phyloP scores from a whole-genome alignment of 352 stramenopile species.

The Phytophthora aleatoria region DNA sequence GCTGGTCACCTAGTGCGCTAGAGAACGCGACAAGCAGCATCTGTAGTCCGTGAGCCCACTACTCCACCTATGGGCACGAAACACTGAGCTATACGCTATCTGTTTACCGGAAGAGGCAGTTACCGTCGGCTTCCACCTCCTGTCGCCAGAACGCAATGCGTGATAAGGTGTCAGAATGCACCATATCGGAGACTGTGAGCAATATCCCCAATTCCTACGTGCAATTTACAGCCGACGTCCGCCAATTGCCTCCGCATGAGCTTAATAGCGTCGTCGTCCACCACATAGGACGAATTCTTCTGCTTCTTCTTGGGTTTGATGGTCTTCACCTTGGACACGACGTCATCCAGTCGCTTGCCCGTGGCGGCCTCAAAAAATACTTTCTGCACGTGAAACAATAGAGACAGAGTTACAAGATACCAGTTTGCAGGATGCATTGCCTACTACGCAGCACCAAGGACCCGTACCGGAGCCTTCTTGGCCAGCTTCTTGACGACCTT shows the following conservation, averaged over 20 bases:
- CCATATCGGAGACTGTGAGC: constrained; percentile 2
- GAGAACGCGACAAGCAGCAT: constrained; percentile 2
- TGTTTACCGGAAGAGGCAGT: constrained; percentile 80
- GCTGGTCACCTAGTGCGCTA: constrained; percentile 73
- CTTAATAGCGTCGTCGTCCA: constrained; percentile 59
- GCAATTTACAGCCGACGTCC: constrained; percentile 70
- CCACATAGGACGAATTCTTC: constrained; percentile 24
- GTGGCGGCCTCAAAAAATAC: constrained; percentile 27
- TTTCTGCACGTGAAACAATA: constrained; percentile 27
- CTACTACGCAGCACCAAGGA: neutral
- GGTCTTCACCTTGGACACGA: constrained; percentile 1
- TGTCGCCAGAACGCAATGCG: constrained; percentile 22
- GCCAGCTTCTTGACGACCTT: constrained; percentile 31
- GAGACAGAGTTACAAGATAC: neutral
- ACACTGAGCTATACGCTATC: neutral
- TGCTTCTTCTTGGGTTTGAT: constrained; percentile 47
- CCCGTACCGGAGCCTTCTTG: constrained; percentile 48
- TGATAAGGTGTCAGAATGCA: constrained; percentile 2
- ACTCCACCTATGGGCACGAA: too few relatives aligned
- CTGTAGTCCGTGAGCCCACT: constrained; percentile 12
- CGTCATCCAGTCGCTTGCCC: constrained; percentile 29
- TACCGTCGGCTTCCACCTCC: constrained; percentile 82
- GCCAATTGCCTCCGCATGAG: constrained; percentile 63
- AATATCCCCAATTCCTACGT: constrained; percentile 15
- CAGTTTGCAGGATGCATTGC: neutral